Evolutionary conservation across 1,284 basidiomycete genomes (phyloP).

Genomic region (Sanghuangporus baumii): DNA sequence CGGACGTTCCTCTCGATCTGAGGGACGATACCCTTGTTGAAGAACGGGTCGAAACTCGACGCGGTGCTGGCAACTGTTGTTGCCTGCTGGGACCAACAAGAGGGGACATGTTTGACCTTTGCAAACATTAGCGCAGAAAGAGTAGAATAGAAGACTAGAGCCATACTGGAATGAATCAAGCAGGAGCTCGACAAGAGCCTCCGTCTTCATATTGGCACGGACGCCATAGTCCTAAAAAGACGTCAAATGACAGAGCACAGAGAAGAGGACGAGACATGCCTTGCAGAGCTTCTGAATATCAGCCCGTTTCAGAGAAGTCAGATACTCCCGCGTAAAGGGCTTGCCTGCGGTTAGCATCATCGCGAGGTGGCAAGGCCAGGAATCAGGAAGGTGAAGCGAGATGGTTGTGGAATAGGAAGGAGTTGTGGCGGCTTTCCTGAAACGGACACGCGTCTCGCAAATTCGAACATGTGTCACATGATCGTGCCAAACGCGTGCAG

Average conservation of each 20-base stretch:
- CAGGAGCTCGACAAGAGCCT: conserved; percentile 68
- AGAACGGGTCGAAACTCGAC: conserved; percentile 15
- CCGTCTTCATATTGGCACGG: conserved; percentile 73
- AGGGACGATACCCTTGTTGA: conserved; percentile 12
- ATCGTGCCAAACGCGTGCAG: background rate
- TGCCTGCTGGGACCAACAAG: conserved; percentile 10
- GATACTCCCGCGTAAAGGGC: conserved; percentile 15
- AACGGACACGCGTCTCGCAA: background rate
- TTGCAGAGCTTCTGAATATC: conserved; percentile 78
- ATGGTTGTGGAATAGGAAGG: background rate
- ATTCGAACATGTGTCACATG: background rate
- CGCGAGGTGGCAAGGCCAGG: background rate
- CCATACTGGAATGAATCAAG: conserved; percentile 43
- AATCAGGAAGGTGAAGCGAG: background rate
- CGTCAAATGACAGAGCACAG: conserved; percentile 19
- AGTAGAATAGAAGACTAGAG: background rate
- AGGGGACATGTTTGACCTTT: conserved; percentile 17
- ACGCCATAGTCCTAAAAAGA: conserved; percentile 61
- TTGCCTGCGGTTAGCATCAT: conserved; percentile 8
- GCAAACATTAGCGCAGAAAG: background rate
- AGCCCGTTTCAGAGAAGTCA: conserved; percentile 47
- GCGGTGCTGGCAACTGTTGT: conserved; percentile 1
- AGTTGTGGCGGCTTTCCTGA: background rate
- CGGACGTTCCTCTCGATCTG: conserved; percentile 13
- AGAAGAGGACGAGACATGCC: conserved; percentile 31